Evolutionary conservation across 169 alveolate genomes (phyloP).

Genomic region (Cryptosporidium sp.): DNA sequence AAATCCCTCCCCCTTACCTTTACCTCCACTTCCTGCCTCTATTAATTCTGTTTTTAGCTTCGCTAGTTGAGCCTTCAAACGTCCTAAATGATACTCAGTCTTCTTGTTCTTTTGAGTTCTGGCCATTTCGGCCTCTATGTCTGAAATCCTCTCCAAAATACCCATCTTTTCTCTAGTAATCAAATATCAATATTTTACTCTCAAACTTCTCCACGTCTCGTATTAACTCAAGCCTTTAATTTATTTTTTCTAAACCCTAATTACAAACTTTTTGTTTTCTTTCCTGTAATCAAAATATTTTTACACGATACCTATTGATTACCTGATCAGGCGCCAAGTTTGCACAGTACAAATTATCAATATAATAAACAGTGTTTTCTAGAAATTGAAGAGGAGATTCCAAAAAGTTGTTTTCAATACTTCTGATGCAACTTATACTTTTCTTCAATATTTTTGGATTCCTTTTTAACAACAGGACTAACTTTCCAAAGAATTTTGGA

Average conservation of each 20-base stretch:
- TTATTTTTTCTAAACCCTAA: not conserved
- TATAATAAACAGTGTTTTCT: no score
- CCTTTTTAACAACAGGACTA: not conserved
- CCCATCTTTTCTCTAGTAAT: slow-evolving; percentile 23
- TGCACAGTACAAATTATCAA: not conserved
- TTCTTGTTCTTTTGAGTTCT: slow-evolving; percentile 92
- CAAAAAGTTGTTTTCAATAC: no score
- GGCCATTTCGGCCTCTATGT: slow-evolving; percentile 91
- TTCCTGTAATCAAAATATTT: not conserved
- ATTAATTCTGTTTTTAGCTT: slow-evolving; percentile 85
- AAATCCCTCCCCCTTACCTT: slow-evolving; percentile 87
- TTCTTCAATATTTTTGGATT: no score
- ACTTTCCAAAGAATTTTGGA: not conserved
- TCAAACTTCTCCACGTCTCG: not conserved
- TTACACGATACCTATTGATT: not conserved
- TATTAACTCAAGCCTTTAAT: not conserved
- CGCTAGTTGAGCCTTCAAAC: slow-evolving; percentile 89
- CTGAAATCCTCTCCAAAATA: slow-evolving; percentile 86
- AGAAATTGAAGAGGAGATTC: no score
- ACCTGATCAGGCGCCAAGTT: slow-evolving; percentile 30
- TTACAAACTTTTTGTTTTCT: not conserved
- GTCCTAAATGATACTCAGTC: slow-evolving; percentile 89
- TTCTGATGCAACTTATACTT: not conserved
- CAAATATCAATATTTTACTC: not conserved
- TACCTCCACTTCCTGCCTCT: slow-evolving; percentile 84